phyloP scores from a whole-genome alignment of 305 asterid species.

The Fraxinus floribunda region DNA sequence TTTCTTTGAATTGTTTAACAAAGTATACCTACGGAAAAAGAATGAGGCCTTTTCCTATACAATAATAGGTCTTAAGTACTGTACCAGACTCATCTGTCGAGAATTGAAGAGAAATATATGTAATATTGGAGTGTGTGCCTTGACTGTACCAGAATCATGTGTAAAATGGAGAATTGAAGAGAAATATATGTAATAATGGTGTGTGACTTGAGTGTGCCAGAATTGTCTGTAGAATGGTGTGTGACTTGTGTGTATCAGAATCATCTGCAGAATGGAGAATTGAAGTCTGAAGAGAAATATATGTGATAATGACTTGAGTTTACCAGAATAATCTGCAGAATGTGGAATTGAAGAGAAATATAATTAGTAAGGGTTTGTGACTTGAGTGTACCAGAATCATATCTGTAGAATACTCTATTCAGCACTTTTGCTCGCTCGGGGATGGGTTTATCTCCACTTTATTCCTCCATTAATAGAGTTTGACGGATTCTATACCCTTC shows the following conservation, averaged over 20 bases:
- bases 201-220: neutral
- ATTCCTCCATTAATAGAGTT: neutral
- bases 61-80: neutral
- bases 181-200: neutral
- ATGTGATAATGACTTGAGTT: neutral
- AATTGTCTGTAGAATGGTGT: neutral
- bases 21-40: neutral
- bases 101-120: neutral
- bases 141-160: neutral
- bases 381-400: neutral
- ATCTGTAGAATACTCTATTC: conserved; percentile 14
- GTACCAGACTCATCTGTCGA: too few relatives aligned
- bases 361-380: neutral
- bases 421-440: neutral
- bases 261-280: neutral
- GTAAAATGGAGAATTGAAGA: neutral
- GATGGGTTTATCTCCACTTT: neutral
- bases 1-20: too few relatives aligned
- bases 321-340: neutral
- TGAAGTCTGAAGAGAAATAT: neutral
- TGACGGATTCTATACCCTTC: neutral
- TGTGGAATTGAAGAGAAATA: neutral
- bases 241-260: too few relatives aligned
- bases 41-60: neutral
- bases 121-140: neutral